Conservation (phyloP, 306 rosid genomes). For the Rosa persica region DNA sequence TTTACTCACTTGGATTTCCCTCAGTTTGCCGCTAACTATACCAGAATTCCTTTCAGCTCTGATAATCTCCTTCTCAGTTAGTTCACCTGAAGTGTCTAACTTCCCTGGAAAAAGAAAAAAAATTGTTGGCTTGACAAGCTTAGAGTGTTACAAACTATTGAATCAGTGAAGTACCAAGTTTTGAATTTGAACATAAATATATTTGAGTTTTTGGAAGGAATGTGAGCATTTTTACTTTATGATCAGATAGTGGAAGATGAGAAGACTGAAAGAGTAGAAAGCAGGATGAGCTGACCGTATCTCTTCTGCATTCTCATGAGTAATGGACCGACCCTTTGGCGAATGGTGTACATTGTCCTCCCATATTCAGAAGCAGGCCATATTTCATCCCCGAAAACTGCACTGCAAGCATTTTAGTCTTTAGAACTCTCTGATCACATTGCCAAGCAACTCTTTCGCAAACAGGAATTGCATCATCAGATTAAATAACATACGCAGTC, state of each 20-base stretch:
- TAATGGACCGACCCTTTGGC: slow-evolving; percentile 87
- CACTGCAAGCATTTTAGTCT: slow-evolving; percentile 57
- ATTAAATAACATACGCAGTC: not conserved
- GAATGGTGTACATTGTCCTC: slow-evolving; percentile 96
- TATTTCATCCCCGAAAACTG: slow-evolving; percentile 95
- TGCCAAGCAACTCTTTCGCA: slow-evolving; percentile 20
- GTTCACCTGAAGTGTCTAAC: slow-evolving; percentile 47
- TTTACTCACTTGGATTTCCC: slow-evolving; percentile 92
- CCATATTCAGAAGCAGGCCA: slow-evolving; percentile 99
- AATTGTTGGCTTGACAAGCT: slow-evolving; percentile 15
- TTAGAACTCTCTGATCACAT: slow-evolving; percentile 38
- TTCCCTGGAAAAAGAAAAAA: slow-evolving; percentile 55
- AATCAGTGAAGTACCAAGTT: not conserved
- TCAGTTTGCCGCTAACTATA: slow-evolving; percentile 74
- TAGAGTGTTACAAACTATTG: slow-evolving; percentile 13
- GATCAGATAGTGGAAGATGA: not conserved
- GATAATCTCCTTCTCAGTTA: slow-evolving; percentile 87
- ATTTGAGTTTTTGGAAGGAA: not conserved
- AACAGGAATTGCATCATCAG: not conserved
- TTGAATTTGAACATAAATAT: not conserved
- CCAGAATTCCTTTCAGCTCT: slow-evolving; percentile 97
- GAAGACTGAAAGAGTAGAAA: not conserved
- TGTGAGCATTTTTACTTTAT: not conserved
- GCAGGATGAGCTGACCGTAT: slow-evolving; percentile 60
- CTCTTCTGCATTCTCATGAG: slow-evolving; percentile 88